These are phyloP conservation scores for Pseudozyma thailandica DNA, from an alignment of 1,284 basidiomycete genomes.

Conservation along the genomic window DNA sequence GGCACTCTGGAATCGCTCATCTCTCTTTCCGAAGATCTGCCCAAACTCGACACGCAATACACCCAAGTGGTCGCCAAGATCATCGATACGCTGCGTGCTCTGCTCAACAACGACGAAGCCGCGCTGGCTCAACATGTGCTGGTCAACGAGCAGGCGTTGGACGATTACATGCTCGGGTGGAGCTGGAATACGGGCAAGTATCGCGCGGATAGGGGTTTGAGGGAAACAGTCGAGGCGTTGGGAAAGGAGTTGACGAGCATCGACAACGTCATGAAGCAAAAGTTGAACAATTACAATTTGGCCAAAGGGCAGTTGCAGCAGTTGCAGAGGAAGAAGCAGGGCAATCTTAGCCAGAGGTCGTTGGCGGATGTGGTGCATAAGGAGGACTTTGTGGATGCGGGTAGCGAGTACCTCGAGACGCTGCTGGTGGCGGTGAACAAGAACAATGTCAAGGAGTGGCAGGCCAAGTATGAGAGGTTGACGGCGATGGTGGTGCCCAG, in stretches of 20 bases:
- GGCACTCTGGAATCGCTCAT: conserved; percentile 93
- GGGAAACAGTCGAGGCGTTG: conserved; percentile 83
- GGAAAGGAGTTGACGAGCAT: conserved; percentile 73
- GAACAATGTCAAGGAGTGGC: conserved; percentile 87
- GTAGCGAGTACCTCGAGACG: conserved; percentile 94
- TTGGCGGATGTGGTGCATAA: conserved; percentile 85
- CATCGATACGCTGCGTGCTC: conserved; percentile 90
- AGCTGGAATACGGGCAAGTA: conserved; percentile 90
- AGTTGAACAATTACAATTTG: conserved; percentile 89
- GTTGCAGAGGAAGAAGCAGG: conserved; percentile 94
- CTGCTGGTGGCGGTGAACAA: conserved; percentile 92
- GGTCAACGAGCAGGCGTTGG: conserved; percentile 83
- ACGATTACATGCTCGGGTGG: conserved; percentile 78
- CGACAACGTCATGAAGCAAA: conserved; percentile 73
- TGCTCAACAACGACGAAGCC: conserved; percentile 86
- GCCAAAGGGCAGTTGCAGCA: conserved; percentile 93
- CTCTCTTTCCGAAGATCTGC: conserved; percentile 87
- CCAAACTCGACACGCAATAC: conserved; percentile 90
- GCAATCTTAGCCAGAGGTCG: conserved; percentile 89
- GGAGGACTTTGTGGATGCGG: conserved; percentile 79
- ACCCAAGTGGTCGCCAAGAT: conserved; percentile 88
- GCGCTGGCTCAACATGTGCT: conserved; percentile 85
- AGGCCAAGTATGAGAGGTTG: conserved; percentile 85
- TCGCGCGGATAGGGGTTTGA: conserved; percentile 79
- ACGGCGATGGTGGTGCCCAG: conserved; percentile 94